Evolutionary conservation across 2,329 filamentous ascomycete genomes (phyloP).

Genomic region (Diaporthe citrichinensis): DNA sequence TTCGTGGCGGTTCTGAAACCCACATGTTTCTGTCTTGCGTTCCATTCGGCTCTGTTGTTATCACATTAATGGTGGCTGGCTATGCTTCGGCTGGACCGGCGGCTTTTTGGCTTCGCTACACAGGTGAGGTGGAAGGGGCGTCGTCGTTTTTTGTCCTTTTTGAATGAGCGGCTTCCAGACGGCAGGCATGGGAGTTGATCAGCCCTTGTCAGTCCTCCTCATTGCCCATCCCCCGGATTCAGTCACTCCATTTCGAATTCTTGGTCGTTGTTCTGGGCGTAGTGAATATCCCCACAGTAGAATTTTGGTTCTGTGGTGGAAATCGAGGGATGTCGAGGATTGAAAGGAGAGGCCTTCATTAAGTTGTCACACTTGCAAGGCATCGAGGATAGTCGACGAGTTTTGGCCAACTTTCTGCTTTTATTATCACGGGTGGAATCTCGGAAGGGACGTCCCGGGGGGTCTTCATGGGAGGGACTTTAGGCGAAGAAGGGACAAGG

Average conservation of each 20-base stretch:
- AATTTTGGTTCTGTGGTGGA: constrained; percentile 3
- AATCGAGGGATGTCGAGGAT: background rate
- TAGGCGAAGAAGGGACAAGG: constrained; percentile 21
- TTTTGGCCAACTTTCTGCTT: background rate
- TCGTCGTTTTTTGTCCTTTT: background rate
- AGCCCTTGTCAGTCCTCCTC: background rate
- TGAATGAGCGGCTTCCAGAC: constrained; percentile 5
- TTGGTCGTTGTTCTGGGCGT: constrained; percentile 1
- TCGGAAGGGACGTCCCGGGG: background rate
- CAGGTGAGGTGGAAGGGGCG: constrained; percentile 7
- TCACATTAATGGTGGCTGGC: constrained; percentile 37
- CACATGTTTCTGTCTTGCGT: constrained; percentile 21
- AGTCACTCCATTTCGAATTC: background rate
- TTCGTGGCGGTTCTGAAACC: constrained; percentile 24
- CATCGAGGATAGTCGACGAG: background rate
- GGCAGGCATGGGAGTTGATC: constrained; percentile 17
- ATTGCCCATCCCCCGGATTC: background rate
- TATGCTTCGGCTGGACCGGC: constrained; percentile 43
- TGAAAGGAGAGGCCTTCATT: background rate
- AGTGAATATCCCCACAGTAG: background rate
- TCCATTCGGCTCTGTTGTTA: constrained; percentile 38
- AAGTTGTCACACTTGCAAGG: background rate
- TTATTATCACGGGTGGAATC: background rate
- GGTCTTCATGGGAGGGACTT: background rate
- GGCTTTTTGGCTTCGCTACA: constrained; percentile 36